A percentile compares a stretch with the other conserved stretches of the same genome.
phyloP scores from a whole-genome alignment of 345 rosid genomes.

The Mallotus nudiflorus region DNA sequence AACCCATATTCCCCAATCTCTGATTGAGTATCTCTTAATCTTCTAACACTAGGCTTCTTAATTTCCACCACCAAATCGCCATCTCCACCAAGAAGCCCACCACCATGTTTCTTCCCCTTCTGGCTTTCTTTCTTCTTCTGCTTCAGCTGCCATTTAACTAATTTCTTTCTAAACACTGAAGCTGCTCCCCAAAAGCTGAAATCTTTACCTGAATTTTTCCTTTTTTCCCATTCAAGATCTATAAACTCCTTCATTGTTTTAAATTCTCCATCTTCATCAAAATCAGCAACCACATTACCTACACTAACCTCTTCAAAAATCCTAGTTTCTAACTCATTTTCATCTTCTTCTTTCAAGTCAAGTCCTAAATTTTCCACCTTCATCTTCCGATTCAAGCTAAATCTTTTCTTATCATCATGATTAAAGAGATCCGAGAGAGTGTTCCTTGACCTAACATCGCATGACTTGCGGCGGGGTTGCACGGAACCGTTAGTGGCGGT shows the following conservation, averaged over 20 bases:
- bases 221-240: slow-evolving; percentile 58
- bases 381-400: slow-evolving; percentile 22
- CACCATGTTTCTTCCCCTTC: slow-evolving; percentile 5
- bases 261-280: slow-evolving; percentile 45
- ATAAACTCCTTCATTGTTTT: slow-evolving; percentile 64
- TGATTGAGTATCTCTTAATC: slow-evolving; percentile 38
- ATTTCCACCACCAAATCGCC: neutral
- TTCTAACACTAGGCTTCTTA: slow-evolving; percentile 10
- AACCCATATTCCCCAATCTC: slow-evolving; percentile 45
- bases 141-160: slow-evolving; percentile 48
- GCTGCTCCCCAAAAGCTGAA: slow-evolving; percentile 48
- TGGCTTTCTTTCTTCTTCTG: slow-evolving; percentile 32
- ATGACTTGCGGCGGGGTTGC: slow-evolving; percentile 59
- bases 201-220: slow-evolving; percentile 31
- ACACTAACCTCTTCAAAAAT: slow-evolving; percentile 10
- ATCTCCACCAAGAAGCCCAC: neutral
- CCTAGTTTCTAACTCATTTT: slow-evolving; percentile 22
- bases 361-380: slow-evolving; percentile 15
- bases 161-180: slow-evolving; percentile 50
- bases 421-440: slow-evolving; percentile 50
- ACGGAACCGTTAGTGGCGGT: slow-evolving; percentile 14
- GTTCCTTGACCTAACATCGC: slow-evolving; percentile 43
- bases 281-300: slow-evolving; percentile 15
- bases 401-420: slow-evolving; percentile 31
- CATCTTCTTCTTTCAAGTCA: slow-evolving; percentile 26